phyloP scores from a whole-genome alignment of 257 asterid species.

The Orobanche coerulescens region DNA sequence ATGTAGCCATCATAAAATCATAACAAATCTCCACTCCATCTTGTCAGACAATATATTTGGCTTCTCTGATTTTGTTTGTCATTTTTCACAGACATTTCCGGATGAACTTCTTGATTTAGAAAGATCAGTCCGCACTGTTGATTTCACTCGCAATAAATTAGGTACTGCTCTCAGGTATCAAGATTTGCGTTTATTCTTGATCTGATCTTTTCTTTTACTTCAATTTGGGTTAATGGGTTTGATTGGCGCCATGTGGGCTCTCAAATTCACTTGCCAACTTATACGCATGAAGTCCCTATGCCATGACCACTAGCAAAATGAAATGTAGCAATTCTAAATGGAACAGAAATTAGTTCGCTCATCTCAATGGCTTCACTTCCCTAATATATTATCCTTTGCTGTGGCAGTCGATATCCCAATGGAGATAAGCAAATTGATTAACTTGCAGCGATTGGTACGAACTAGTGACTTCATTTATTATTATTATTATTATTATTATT shows the following conservation, averaged over 20 bases:
- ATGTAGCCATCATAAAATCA: no score
- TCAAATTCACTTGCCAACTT: background rate
- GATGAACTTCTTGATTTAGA: constrained; percentile 78
- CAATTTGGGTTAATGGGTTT: constrained; percentile 3
- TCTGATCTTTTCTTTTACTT: background rate
- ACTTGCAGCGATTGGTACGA: constrained; percentile 95
- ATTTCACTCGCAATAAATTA: constrained; percentile 72
- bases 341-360: background rate
- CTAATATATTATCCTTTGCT: constrained; percentile 18
- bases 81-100: constrained; percentile 57
- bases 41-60: no score
- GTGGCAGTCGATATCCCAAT: constrained; percentile 70
- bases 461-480: background rate
- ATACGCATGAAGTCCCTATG: background rate
- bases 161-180: constrained; percentile 35
- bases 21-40: no score
- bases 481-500: no score
- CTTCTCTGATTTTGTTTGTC: background rate
- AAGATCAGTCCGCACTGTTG: constrained; percentile 84
- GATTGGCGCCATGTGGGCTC: background rate
- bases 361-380: constrained; percentile 6
- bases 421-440: constrained; percentile 71
- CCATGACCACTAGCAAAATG: background rate
- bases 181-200: background rate
- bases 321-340: constrained; percentile 2